A percentile compares a stretch with the other conserved stretches of the same genome.
These are phyloP conservation scores for Plectosphaerella sp. DNA, from an alignment of 2,329 filamentous ascomycete species.

Conservation along the genomic window DNA sequence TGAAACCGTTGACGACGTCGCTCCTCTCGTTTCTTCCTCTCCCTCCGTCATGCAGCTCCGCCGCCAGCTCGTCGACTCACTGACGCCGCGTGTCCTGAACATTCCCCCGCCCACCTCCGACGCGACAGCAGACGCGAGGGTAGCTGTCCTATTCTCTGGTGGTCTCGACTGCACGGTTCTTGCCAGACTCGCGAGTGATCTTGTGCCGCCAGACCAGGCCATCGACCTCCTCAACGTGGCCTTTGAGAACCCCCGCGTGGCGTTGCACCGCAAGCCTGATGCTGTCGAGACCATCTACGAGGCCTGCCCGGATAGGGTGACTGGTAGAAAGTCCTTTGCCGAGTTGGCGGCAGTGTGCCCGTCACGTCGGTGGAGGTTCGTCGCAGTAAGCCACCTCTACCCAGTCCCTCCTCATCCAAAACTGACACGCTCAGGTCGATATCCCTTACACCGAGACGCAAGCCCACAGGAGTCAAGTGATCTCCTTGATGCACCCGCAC, in stretches of 20 bases:
- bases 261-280: conserved; percentile 41
- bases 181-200: conserved; percentile 73
- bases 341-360: conserved; percentile 71
- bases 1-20: conserved; percentile 20
- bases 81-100: conserved; percentile 59
- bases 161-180: conserved; percentile 90
- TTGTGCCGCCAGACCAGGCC: conserved; percentile 62
- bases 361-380: conserved; percentile 72
- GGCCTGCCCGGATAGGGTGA: conserved; percentile 83
- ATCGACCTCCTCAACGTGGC: conserved; percentile 94
- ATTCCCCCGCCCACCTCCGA: conserved; percentile 54
- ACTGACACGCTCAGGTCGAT: conserved; percentile 52
- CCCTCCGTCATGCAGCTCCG: conserved; percentile 49
- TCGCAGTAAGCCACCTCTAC: conserved; percentile 48
- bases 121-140: conserved; percentile 35
- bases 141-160: conserved; percentile 88
- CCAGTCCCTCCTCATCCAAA: background rate
- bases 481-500: conserved; percentile 82
- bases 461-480: conserved; percentile 63
- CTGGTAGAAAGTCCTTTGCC: conserved; percentile 73
- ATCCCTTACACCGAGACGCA: conserved; percentile 74
- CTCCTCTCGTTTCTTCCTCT: conserved; percentile 25
- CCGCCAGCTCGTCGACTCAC: conserved; percentile 52
- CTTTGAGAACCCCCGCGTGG: conserved; percentile 85
- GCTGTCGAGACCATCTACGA: conserved; percentile 56